phyloP scores from a whole-genome alignment of 2,329 filamentous ascomycete genomes.

The Raffaelea ambrosiae region DNA sequence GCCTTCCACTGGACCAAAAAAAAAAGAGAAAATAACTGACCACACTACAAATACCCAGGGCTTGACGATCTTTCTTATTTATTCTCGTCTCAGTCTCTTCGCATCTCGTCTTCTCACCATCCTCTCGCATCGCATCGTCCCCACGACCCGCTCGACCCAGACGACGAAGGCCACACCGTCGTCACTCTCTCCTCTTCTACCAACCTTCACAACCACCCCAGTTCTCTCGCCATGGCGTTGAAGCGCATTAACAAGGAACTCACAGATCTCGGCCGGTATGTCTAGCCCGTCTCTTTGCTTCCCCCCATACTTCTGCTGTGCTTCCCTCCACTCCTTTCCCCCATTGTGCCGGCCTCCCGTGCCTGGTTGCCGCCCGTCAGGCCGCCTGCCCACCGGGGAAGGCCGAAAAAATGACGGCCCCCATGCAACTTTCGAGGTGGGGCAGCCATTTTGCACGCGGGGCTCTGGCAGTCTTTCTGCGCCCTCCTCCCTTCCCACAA shows the following conservation, averaged over 20 bases:
- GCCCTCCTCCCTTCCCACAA: no score
- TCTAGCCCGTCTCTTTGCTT: no score
- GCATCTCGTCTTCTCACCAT: background rate
- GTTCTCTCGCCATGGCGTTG: constrained; percentile 59
- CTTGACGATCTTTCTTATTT: background rate
- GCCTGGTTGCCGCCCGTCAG: background rate
- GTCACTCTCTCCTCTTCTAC: background rate
- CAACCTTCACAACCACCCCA: constrained; percentile 10
- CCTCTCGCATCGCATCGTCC: background rate
- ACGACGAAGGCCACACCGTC: background rate
- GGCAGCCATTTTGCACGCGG: constrained; percentile 8
- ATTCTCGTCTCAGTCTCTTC: background rate
- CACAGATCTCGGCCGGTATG: constrained; percentile 78
- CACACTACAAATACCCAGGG: no score
- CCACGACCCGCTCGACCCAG: background rate
- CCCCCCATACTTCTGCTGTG: background rate
- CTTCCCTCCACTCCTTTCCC: background rate
- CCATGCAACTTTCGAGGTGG: constrained; percentile 11
- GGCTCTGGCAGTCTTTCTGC: constrained; percentile 1
- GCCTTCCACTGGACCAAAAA: constrained; percentile 4
- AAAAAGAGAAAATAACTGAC: background rate
- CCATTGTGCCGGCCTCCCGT: background rate
- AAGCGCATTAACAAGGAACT: constrained; percentile 96
- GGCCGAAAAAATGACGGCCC: constrained; percentile 9
- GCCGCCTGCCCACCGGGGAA: background rate